Percentiles rank a stretch among this genome's conserved stretches.
Evolutionary conservation across 495 filamentous ascomycete species (phyloP).

Genomic region (Penicillium macrosclerotiorum): DNA sequence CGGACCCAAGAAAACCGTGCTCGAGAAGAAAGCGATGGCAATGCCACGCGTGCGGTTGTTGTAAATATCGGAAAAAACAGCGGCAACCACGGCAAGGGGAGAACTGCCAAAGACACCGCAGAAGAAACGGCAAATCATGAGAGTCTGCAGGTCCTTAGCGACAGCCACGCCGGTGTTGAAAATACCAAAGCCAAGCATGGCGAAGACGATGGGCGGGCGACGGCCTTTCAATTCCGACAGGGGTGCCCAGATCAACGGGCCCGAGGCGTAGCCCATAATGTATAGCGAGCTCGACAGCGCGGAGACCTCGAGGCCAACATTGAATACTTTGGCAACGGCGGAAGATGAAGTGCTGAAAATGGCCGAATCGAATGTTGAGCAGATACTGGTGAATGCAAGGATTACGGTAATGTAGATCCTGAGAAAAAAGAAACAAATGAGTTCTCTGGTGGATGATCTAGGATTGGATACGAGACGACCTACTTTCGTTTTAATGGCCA

Average conservation of each 20-base stretch:
- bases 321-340: constrained; percentile 36
- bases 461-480: neutral
- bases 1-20: constrained; percentile 82
- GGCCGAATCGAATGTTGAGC: constrained; percentile 39
- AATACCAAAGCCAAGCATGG: constrained; percentile 45
- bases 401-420: constrained; percentile 32
- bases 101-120: constrained; percentile 62
- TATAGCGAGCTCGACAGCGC: constrained; percentile 58
- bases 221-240: constrained; percentile 62
- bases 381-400: constrained; percentile 39
- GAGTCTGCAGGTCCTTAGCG: constrained; percentile 58
- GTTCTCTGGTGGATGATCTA: neutral
- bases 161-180: constrained; percentile 61
- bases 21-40: constrained; percentile 68
- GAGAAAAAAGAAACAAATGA: neutral
- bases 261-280: constrained; percentile 57
- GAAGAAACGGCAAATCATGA: constrained; percentile 66
- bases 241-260: constrained; percentile 64
- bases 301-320: constrained; percentile 51
- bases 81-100: constrained; percentile 81
- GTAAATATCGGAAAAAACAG: constrained; percentile 89
- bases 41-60: constrained; percentile 73
- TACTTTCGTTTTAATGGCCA: constrained; percentile 75
- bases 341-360: constrained; percentile 28
- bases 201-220: constrained; percentile 55